A percentile compares a stretch with the other conserved stretches of the same genome.
phyloP scores from a whole-genome alignment of 495 filamentous ascomycete species.

The Chaetomium fimeti region DNA sequence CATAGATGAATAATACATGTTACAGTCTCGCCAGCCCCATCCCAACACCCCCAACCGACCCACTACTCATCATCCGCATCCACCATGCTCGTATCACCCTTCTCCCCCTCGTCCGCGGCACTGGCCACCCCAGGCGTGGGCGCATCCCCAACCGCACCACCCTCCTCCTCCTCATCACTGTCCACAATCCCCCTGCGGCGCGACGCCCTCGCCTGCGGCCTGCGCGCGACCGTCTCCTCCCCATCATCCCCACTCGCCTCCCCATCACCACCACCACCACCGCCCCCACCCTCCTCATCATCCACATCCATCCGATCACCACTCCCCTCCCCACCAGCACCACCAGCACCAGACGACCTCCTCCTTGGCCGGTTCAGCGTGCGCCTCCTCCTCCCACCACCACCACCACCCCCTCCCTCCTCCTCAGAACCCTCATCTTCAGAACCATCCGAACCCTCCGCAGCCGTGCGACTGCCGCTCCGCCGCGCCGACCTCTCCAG shows the following conservation, averaged over 20 bases:
- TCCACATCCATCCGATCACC: slow-evolving; percentile 42
- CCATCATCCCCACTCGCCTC: slow-evolving; percentile 35
- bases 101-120: slow-evolving; percentile 18
- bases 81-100: slow-evolving; percentile 39
- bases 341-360: slow-evolving; percentile 18
- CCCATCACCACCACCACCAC: slow-evolving; percentile 31
- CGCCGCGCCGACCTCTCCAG: slow-evolving; percentile 30
- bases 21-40: slow-evolving; percentile 12
- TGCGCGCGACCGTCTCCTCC: slow-evolving; percentile 36
- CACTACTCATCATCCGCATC: slow-evolving; percentile 44
- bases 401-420: slow-evolving; percentile 29
- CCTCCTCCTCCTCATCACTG: slow-evolving; percentile 47
- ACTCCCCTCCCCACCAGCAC: slow-evolving; percentile 30
- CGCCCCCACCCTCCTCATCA: slow-evolving; percentile 28
- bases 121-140: slow-evolving; percentile 4
- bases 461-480: slow-evolving; percentile 6
- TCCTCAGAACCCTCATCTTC: slow-evolving; percentile 16
- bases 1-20: slow-evolving; percentile 13
- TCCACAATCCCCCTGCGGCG: slow-evolving; percentile 40
- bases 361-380: slow-evolving; percentile 36
- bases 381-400: slow-evolving; percentile 24
- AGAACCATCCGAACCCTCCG: slow-evolving; percentile 12
- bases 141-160: slow-evolving; percentile 5
- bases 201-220: slow-evolving; percentile 33
- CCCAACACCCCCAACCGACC: neutral